A percentile compares a stretch with the other conserved stretches of the same genome.
phyloP scores from a whole-genome alignment of 1,284 basidiomycete genomes.

The Mycena sp. region DNA sequence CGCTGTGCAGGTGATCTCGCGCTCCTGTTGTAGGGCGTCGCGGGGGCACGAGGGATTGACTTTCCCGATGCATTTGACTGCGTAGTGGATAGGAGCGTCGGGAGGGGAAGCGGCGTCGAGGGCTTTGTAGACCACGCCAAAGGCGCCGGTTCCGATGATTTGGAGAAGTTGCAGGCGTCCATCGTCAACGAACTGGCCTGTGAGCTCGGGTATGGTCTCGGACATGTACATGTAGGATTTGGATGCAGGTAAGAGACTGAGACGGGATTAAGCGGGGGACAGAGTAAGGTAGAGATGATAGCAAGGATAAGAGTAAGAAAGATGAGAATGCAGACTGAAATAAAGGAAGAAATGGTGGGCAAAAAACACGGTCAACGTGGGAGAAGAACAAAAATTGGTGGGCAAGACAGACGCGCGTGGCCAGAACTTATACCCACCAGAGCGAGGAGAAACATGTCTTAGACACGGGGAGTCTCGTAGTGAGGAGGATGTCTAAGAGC shows the following conservation, averaged over 20 bases:
- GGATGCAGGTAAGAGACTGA: neutral
- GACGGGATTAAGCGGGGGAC: too few species aligned
- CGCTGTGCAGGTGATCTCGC: conserved; percentile 69
- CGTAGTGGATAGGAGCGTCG: neutral
- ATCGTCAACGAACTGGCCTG: conserved; percentile 1
- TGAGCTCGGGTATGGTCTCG: neutral
- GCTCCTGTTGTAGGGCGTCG: conserved; percentile 40
- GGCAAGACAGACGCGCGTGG: too few species aligned
- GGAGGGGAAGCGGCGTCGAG: neutral
- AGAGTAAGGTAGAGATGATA: too few species aligned
- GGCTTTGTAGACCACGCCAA: conserved; percentile 7
- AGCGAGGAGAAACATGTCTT: too few species aligned
- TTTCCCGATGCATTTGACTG: conserved; percentile 16
- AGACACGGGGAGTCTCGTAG: too few species aligned
- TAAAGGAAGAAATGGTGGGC: neutral
- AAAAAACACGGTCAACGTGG: conserved; percentile 10
- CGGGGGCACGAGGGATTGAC: too few species aligned
- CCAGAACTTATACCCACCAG: too few species aligned
- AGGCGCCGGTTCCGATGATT: conserved; percentile 1
- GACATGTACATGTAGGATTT: neutral
- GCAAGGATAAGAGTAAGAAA: neutral
- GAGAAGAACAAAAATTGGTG: too few species aligned
- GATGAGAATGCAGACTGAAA: neutral
- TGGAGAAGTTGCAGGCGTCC: neutral
- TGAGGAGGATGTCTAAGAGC: too few species aligned